These are phyloP conservation scores for Blastobotrys indianensis DNA, from an alignment of 1,139 yeast genomes.

Conservation along the genomic window DNA sequence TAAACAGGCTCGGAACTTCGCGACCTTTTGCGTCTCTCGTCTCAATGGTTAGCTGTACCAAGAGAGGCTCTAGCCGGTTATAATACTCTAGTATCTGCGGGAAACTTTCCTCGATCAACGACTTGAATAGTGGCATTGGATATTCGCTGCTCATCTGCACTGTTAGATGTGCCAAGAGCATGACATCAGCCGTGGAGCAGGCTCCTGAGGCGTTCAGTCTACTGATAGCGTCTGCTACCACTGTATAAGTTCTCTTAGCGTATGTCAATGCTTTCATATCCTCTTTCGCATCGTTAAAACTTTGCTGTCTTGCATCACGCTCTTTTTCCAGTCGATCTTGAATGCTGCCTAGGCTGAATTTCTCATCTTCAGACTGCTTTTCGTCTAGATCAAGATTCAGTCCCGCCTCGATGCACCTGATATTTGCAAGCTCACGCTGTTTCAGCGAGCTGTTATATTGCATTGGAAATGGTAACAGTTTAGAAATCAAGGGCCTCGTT, in stretches of 20 bases:
- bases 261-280: slow-evolving; percentile 47
- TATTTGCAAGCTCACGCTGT: slow-evolving; percentile 45
- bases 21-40: slow-evolving; percentile 1
- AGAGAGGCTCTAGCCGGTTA: background rate
- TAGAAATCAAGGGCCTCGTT: slow-evolving; percentile 55
- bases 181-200: slow-evolving; percentile 19
- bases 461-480: slow-evolving; percentile 72
- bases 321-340: slow-evolving; percentile 40
- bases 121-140: slow-evolving; percentile 21
- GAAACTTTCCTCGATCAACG: slow-evolving; percentile 22
- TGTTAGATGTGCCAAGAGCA: slow-evolving; percentile 26
- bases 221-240: slow-evolving; percentile 21
- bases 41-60: background rate
- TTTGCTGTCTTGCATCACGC: slow-evolving; percentile 40
- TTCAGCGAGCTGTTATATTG: slow-evolving; percentile 71
- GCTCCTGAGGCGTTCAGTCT: background rate
- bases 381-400: slow-evolving; percentile 9
- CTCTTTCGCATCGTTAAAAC: slow-evolving; percentile 46
- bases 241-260: slow-evolving; percentile 35
- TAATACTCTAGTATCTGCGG: slow-evolving; percentile 15
- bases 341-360: slow-evolving; percentile 11
- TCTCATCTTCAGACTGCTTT: slow-evolving; percentile 12
- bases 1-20: slow-evolving; percentile 7
- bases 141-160: slow-evolving; percentile 20
- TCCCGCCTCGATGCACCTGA: slow-evolving; percentile 35